Conservation (phyloP, 2,329 filamentous ascomycete species). For the Hymenoscyphus scutula region DNA sequence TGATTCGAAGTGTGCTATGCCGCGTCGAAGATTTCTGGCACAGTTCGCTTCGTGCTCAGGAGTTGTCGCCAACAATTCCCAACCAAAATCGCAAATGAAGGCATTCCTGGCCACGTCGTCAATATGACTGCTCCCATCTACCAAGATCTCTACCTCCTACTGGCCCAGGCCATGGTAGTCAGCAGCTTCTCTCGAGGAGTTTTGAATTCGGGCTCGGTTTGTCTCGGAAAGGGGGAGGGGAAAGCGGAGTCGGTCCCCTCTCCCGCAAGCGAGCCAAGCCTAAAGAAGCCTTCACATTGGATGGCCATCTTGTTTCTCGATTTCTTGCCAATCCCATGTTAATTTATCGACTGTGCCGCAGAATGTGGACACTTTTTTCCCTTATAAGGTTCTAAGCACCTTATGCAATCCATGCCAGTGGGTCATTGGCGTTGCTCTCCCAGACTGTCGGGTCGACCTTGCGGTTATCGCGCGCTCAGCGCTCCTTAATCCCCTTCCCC, state of each 20-base stretch:
- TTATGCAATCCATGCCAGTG: background rate
- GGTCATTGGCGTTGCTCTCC: background rate
- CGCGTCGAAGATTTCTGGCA: background rate
- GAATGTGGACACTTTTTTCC: background rate
- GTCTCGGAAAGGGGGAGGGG: slow-evolving; percentile 1
- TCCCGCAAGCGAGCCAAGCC: background rate
- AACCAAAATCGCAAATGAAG: background rate
- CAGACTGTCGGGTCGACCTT: background rate
- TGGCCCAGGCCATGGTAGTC: too few relatives aligned
- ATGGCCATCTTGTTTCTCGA: background rate
- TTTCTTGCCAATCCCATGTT: background rate
- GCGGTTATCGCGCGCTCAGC: background rate
- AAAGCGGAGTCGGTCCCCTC: background rate
- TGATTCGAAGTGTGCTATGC: background rate
- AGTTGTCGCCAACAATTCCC: background rate
- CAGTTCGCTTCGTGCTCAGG: background rate
- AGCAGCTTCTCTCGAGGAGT: background rate
- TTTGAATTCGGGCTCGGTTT: background rate
- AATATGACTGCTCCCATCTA: background rate
- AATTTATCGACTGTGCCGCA: background rate
- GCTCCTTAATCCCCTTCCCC: background rate
- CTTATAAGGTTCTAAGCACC: background rate
- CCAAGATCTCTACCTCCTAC: too few relatives aligned
- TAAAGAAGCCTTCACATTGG: background rate
- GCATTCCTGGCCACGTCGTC: background rate